Base-by-base conservation (phyloP, 2,329 filamentous ascomycete genomes). In the Fusarium floridanum region DNA sequence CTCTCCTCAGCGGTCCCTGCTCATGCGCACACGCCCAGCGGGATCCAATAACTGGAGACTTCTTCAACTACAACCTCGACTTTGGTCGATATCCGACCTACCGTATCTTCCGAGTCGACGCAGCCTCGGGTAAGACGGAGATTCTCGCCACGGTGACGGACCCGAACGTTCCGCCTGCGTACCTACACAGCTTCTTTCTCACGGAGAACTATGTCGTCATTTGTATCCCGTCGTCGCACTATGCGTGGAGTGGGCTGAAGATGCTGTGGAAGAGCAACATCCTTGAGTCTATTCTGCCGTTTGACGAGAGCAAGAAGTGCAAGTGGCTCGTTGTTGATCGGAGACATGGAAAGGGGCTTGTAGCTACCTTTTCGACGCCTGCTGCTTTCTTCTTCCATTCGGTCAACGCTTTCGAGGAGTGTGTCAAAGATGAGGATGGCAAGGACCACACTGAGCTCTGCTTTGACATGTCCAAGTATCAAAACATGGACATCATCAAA, bases 161-260 rank as follows among this genome's bases (percentile, higher is more conserved):
- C 4, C 81, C 83, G 5, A 84, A 85, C 4, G 80, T 87, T 4
- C 83, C 83, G 2, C 84, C 92, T 0, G 91, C 93, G 0, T 97
- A 97, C 77, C 90, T 97, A n/a, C 95, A 97, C 83, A 96, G 94
- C 10, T 88, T 96, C 76, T 94, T 95, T 77, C 82, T 97, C 29
- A 93, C 93, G 0, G 84, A 90, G 17, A 90, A 91, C 76, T 93
- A 92, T 77, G 90, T 95, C 2, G 84, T 97, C 0, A 84, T 97
- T 6, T 95, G 93, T 78, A 83, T 97, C 1, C 95, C 93, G 76
- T 90, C 90, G 17, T 87, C 92, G 0, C 90, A 92, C 72, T 86
- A 91, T 45, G 86, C 84, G 2, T 85, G 83, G 75, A 84, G 83
- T 11, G 94, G 94, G 0, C 68, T 91, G 2, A 88, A 86, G 16